Conservation (phyloP, 345 rosid genomes). For the sweet orange (Citrus sinensis) region DVS_A1.0 CM039165.1:32877001-32877500, state of each 20-base stretch:
- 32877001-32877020: slow-evolving; percentile 60
- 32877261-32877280: too few relatives aligned
- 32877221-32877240: too few relatives aligned
- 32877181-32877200: background rate
- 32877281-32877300: too few relatives aligned
- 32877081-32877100: slow-evolving; percentile 42
- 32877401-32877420: slow-evolving; percentile 66
- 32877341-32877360: too few relatives aligned
- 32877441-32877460: slow-evolving; percentile 76
- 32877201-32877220: too few relatives aligned
- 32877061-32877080: slow-evolving; percentile 50
- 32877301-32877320: too few relatives aligned
- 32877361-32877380: background rate
- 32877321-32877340: too few relatives aligned
- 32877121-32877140: slow-evolving; percentile 36
- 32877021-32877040: slow-evolving; percentile 55
- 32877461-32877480: slow-evolving; percentile 81
- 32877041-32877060: slow-evolving; percentile 62
- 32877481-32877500: slow-evolving; percentile 55
- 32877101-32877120: slow-evolving; percentile 62
- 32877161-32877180: background rate
- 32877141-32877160: slow-evolving; percentile 41
- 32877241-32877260: too few relatives aligned
- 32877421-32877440: slow-evolving; percentile 68
- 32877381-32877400: slow-evolving; percentile 67